Evolutionary conservation across 306 rosid genomes (phyloP).

Genomic region (Albizia julibrissin): DNA sequence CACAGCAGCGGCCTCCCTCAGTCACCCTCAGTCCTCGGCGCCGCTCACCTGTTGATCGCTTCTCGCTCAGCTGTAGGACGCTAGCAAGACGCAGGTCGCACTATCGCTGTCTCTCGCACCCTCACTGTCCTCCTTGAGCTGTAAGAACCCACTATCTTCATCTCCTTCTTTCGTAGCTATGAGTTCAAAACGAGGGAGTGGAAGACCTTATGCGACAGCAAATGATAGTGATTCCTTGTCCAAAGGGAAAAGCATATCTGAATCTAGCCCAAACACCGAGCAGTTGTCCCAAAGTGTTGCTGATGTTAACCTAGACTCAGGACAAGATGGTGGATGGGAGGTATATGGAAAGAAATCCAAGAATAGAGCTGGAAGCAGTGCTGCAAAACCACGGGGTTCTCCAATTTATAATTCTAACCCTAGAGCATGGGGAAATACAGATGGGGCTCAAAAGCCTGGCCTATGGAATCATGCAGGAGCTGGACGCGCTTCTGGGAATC

Average conservation of each 20-base stretch:
- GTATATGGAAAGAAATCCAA: constrained; percentile 57
- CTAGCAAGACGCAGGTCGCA: too few species aligned
- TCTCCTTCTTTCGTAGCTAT: too few species aligned
- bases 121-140: too few species aligned
- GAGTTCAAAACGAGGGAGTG: constrained; percentile 50
- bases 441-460: constrained; percentile 31
- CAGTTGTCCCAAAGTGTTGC: constrained; percentile 47
- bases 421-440: constrained; percentile 35
- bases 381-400: constrained; percentile 46
- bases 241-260: constrained; percentile 40
- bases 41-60: too few species aligned
- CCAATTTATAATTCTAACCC: constrained; percentile 37
- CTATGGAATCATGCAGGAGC: constrained; percentile 30
- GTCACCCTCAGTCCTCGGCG: too few species aligned
- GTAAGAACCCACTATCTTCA: too few species aligned
- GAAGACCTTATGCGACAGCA: constrained; percentile 26
- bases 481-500: constrained; percentile 42
- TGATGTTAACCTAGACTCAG: constrained; percentile 41
- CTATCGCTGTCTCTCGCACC: too few species aligned
- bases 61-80: too few species aligned
- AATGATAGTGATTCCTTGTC: constrained; percentile 21
- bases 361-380: constrained; percentile 56
- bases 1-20: too few species aligned
- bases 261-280: constrained; percentile 29
- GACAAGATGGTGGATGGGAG: constrained; percentile 69